Base-by-base conservation (phyloP, 2,329 filamentous ascomycete genomes). In the Epichloe scottii region DNA sequence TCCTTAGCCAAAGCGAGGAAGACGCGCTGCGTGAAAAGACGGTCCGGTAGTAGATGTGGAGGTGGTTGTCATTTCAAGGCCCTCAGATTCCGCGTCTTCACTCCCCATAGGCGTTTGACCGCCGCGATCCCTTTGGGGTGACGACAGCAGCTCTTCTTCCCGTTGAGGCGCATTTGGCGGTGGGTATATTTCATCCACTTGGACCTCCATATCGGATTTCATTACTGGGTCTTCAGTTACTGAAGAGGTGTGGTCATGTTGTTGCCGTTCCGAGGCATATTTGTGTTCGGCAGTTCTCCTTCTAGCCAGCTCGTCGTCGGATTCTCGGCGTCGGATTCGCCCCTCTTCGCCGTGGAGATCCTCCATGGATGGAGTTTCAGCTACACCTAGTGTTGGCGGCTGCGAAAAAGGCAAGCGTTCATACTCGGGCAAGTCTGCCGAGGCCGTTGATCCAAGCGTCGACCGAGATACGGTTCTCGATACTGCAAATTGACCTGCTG, bases 391-490 rank as follows among this genome's bases (percentile, higher is more conserved):
- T 11, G 66, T 68, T 10, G 58, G 57, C 4, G 63, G 61, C n/a
- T 66, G 51, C 0, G 65, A 63, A 5, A 55, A 59, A 4, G 60
- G 53, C 37, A 58, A 59, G 15, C 60, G 63, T 1, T 56, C 57
- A 17, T 58, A 35, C 0, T 55, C 55, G 3, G 60, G 58, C 4
- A 67, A 66, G 1, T 69, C 66, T 46, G 52, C 56, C 19, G 72
- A 69, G 30, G 64, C 59, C 12, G 55, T 62, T 3, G 76, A 78
- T 7, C 68, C 68, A n/a, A 81, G 64, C 2, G 77, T 81, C n/a
- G 75, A 78, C 51, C 76, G 69, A n/a, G 79, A 82, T 0, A 76
- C 68, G 10, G 76, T 81, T 51, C 79, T 71, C 7, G 76, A 74
- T 34, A 58, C 60, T 11, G 60, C 58, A 37, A 66, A 71, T 60